A percentile compares a stretch with the other conserved stretches of the same genome.
Conservation (phyloP, 768 basidiomycete species). For the Naganishia vaughanmartiniae region DNA sequence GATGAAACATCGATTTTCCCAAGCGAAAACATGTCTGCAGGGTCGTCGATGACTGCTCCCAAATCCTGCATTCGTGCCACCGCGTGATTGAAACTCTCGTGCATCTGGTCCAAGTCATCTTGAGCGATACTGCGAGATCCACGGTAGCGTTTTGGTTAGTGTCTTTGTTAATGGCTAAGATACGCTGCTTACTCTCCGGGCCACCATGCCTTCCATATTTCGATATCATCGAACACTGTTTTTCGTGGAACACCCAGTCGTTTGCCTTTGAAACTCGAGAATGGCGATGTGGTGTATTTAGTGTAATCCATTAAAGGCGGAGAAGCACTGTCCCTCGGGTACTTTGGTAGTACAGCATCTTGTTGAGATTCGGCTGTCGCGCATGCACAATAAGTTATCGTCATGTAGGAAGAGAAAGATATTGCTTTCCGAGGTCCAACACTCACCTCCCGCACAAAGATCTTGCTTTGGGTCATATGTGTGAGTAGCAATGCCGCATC, state of each 20-base stretch:
- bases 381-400: no score
- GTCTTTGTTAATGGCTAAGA: no score
- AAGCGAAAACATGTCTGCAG: background rate
- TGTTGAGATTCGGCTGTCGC: no score
- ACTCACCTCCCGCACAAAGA: background rate
- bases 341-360: background rate
- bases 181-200: no score
- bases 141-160: no score
- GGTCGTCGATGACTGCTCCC: background rate
- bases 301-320: no score
- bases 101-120: background rate
- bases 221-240: background rate
- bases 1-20: background rate
- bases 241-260: background rate
- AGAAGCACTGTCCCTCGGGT: no score
- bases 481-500: conserved; percentile 10
- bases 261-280: background rate
- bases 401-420: no score
- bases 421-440: no score
- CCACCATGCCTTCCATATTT: background rate
- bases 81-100: background rate
- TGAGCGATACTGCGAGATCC: no score
- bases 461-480: background rate
- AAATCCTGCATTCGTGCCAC: background rate
- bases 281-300: background rate